Evolutionary conservation across 306 rosid genomes (phyloP), one percentile per base, ranked within the genome.

Genomic region (Hylodesmum podocarpum): DNA sequence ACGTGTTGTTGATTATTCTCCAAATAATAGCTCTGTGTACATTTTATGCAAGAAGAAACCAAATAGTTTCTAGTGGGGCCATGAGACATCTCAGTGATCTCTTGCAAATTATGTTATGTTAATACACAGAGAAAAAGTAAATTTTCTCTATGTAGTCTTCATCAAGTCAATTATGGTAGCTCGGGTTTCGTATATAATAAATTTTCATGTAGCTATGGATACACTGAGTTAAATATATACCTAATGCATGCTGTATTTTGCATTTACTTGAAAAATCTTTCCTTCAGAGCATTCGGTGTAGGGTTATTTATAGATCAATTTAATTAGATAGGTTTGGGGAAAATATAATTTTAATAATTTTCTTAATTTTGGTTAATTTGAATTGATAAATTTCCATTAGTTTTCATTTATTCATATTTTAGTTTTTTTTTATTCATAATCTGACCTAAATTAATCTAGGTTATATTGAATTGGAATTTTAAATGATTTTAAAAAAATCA

Each of bases 1-100:
- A 71, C 84, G 86, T 78, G 74, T 70, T 46, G 65, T 62, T 80
- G 70, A 79, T 75, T 80, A 80, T 76, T 80, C 83, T 72, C 43
- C 80, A 49, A 69, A 43, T 75, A 77, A 47, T 57, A 28, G 59
- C 64, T 62, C 76, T 16, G 19, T 75, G 34, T 63, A 27, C 66
- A 59, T 78, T 49, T 37, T 36, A 41, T 50, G 53, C 50, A 31
- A 65, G 43, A 11, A 11, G 34, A 46, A 69, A 6, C 11, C 70
- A 14, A 70, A 59, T 53, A 64, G 66, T 41, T 19, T 33, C 74
- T 50, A 47, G 53, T 78, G 82, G 84, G 82, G 41, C 67, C 83
- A 80, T 74, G 36, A 69, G 9, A 51, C 47, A 0, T 6, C 6
- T 22, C 33, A 44, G 22, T 51, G 2, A 33, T 71, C 76, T 37